Conservation (phyloP, 1,284 basidiomycete species). For the Taiwanofungus camphoratus region DNA sequence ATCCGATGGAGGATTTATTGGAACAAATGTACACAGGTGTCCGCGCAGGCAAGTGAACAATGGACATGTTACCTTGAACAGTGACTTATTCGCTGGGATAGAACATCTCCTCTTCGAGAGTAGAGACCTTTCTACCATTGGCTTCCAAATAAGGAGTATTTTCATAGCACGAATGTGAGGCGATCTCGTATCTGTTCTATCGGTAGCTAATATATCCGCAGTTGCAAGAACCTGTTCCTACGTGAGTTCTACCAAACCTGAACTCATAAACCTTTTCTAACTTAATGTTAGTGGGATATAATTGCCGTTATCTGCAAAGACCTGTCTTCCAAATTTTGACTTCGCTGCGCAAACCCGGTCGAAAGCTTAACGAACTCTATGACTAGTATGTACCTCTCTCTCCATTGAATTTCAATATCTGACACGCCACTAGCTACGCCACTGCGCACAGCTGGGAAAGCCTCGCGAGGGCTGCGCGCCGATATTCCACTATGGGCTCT, state of each 20-base stretch:
- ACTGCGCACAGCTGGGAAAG: constrained; percentile 29
- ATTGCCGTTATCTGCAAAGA: constrained; percentile 23
- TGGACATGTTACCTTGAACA: not conserved
- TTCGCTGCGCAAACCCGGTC: constrained; percentile 20
- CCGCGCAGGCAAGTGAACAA: constrained; percentile 14
- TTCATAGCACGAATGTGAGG: constrained; percentile 39
- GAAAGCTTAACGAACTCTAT: constrained; percentile 14
- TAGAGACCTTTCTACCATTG: constrained; percentile 15
- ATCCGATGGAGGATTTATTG: constrained; percentile 25
- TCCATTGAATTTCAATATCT: not conserved
- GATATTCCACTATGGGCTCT: constrained; percentile 20
- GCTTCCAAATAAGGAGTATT: constrained; percentile 22
- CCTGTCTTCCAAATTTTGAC: constrained; percentile 26
- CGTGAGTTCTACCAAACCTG: constrained; percentile 22
- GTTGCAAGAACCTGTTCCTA: constrained; percentile 33
- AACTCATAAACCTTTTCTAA: not conserved
- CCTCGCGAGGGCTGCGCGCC: constrained; percentile 26
- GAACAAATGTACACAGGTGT: constrained; percentile 28
- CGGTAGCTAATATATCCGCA: constrained; percentile 13
- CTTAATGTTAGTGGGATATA: constrained; percentile 35
- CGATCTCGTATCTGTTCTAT: not conserved
- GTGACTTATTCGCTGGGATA: not conserved
- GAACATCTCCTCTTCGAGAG: constrained; percentile 29
- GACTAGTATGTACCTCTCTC: constrained; percentile 9
- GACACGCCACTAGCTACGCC: no score